Base-by-base conservation (phyloP, 2,329 filamentous ascomycete species). In the Raffaelea arxii region DNA sequence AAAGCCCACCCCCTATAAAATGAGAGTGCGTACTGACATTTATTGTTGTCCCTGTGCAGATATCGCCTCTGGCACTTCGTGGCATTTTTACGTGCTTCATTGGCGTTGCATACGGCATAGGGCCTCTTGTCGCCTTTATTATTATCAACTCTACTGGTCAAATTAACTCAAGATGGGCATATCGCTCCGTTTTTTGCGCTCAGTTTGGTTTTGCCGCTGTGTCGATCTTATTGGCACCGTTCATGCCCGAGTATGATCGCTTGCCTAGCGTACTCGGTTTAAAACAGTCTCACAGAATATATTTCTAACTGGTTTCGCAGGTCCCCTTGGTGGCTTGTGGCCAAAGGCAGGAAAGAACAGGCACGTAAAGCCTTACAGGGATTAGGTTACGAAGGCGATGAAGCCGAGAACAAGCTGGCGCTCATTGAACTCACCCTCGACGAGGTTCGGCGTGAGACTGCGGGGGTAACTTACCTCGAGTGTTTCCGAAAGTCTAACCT, bases 381-480 rank as follows among this genome's bases (percentile, higher is more conserved):
- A 22, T 55, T 80, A 4, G 27, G 44, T 46, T 68, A 65, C 6
- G 55, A 58, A 10, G 32, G 9, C 37, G 25, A 46, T 6, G 37
- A 41, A 19, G 11, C 16, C 35, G 23, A 39, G 10, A 21, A 27
- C 57, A 52, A 66, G 3, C 56, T 55, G 3, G 65, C 64, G 7
- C 57, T 65, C 23, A 51, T 57, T 18, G 16, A n/a, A 23, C 11
- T 41, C 25, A 62, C 70, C 5, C 61, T 69, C 24, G 66, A 71
- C 44, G 69, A 69, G 16, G 79, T 81, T 56, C 61, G 70, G 49
- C 68, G 72, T 46, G 63, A 68, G 46, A 66, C 73, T 49, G 65
- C 66, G 3, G 69, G 69, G 2, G 70, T 69, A 27, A 70, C 64
- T 2, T 77, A 77, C 50, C 21, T 61, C 25, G 73, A 77, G 50